Evolutionary conservation across 257 asterid species (phyloP).

Genomic region (Handroanthus guayacan): DNA sequence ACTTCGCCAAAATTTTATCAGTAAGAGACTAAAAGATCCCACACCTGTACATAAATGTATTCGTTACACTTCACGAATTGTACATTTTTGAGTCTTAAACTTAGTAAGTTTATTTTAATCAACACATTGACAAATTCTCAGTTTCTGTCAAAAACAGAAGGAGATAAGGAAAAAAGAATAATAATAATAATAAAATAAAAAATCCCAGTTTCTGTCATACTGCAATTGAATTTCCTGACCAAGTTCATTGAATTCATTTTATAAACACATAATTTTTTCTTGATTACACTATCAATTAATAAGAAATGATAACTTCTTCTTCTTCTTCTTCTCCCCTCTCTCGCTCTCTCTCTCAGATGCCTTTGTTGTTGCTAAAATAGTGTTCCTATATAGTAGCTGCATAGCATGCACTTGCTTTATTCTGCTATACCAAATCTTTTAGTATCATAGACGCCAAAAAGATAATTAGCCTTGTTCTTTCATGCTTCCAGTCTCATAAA

Average conservation of each 20-base stretch:
- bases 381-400: background rate
- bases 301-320: background rate
- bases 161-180: too few relatives aligned
- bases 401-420: background rate
- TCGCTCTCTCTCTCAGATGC: background rate
- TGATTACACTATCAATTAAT: background rate
- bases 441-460: slow-evolving; percentile 1
- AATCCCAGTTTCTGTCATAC: background rate
- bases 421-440: background rate
- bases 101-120: background rate
- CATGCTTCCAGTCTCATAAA: background rate
- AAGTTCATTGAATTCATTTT: background rate
- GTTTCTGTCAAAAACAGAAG: background rate
- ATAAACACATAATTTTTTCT: background rate
- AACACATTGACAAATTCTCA: background rate
- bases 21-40: background rate
- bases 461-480: slow-evolving; percentile 1
- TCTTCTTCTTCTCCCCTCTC: too few relatives aligned
- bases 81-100: background rate
- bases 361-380: background rate
- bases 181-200: too few relatives aligned
- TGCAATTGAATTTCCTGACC: background rate
- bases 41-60: background rate
- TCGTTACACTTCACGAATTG: background rate
- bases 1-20: background rate